Percentiles rank a stretch among this genome's conserved stretches.
phyloP scores from a whole-genome alignment of 1,284 basidiomycete species.

The Rhodotorula sp. region DNA sequence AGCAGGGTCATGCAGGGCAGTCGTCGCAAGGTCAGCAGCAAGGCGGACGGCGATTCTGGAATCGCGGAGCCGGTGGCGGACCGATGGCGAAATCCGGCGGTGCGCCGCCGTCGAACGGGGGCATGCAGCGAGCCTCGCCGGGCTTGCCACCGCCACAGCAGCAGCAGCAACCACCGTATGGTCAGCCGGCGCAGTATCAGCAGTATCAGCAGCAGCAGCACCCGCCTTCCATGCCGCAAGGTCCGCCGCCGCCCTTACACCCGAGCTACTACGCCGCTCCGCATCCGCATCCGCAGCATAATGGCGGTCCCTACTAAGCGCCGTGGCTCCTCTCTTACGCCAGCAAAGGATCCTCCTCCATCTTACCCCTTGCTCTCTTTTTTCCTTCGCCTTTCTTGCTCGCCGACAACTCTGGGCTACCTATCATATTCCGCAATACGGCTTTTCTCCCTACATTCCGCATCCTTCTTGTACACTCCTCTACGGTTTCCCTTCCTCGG shows the following conservation, averaged over 20 bases:
- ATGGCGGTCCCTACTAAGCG: conserved; percentile 2
- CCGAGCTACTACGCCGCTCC: not conserved
- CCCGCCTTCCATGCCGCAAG: not conserved
- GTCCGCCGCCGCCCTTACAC: not conserved
- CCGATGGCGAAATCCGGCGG: not conserved
- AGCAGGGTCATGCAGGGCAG: not conserved
- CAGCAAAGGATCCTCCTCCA: not conserved
- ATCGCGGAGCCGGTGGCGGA: conserved; percentile 2
- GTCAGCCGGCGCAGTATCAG: not conserved
- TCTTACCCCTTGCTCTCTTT: not conserved
- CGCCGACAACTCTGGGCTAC: not conserved
- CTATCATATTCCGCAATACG: not conserved
- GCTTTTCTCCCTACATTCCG: no score
- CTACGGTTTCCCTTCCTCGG: not conserved
- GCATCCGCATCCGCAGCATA: not conserved
- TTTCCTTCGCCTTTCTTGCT: not conserved
- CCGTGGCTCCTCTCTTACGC: not conserved
- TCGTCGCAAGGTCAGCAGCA: conserved; percentile 7
- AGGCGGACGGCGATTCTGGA: conserved; percentile 20
- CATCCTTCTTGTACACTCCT: not conserved
- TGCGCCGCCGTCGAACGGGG: not conserved
- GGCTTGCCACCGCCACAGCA: not conserved
- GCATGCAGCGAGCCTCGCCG: not conserved
- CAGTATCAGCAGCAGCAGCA: not conserved
- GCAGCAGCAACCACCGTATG: not conserved